phyloP scores from a whole-genome alignment of 140 eudicot genomes.

The Stevia rebaudiana region DNA sequence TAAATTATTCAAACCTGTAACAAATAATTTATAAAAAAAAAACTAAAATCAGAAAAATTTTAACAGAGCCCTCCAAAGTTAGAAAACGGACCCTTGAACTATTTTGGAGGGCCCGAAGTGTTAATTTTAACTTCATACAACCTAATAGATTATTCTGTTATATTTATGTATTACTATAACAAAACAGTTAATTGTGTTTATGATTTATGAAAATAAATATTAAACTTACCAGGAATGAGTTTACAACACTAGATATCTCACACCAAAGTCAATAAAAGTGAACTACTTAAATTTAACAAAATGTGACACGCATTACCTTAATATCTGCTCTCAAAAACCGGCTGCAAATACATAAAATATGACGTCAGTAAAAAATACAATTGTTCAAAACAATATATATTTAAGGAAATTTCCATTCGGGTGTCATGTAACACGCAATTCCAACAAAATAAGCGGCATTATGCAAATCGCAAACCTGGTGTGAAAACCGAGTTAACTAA shows the following conservation, averaged over 20 bases:
- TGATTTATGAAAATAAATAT: background rate
- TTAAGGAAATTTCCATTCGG: too few species aligned
- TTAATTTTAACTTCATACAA: background rate
- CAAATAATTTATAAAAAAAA: too few species aligned
- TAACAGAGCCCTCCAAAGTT: too few species aligned
- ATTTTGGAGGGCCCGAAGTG: too few species aligned
- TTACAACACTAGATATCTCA: slow-evolving; percentile 29
- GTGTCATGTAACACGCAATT: too few species aligned
- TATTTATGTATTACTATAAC: background rate
- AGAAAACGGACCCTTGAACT: too few species aligned
- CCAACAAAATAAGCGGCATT: too few species aligned
- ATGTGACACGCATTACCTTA: slow-evolving; percentile 46
- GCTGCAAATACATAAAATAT: slow-evolving; percentile 45
- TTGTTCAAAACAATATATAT: too few species aligned
- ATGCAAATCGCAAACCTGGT: too few species aligned
- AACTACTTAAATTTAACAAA: slow-evolving; percentile 6
- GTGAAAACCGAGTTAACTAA: too few species aligned
- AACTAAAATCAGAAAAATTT: too few species aligned
- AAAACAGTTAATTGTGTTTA: background rate
- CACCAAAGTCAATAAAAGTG: background rate
- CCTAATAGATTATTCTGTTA: background rate
- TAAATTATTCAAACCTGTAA: too few species aligned
- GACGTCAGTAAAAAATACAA: slow-evolving; percentile 16
- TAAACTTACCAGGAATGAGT: slow-evolving; percentile 86
- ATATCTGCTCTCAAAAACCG: slow-evolving; percentile 88